These are phyloP conservation scores for Tausonia pullulans DNA, from an alignment of 1,284 basidiomycete genomes.

Conservation along the genomic window DNA sequence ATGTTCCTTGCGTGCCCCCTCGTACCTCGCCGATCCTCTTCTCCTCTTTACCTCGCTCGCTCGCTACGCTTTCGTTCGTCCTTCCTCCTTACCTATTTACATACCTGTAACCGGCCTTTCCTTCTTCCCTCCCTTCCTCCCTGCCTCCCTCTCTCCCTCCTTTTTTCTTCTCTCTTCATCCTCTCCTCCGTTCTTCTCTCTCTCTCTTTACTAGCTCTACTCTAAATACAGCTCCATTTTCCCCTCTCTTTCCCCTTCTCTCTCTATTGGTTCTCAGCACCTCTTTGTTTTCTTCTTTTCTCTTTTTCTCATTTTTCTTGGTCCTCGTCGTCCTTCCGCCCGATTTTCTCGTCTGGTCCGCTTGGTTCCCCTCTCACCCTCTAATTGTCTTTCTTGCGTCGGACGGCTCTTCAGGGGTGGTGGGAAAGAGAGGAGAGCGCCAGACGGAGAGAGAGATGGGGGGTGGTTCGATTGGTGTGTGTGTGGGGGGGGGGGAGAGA, in stretches of 20 bases:
- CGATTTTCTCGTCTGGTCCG: too few relatives aligned
- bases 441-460: too few relatives aligned
- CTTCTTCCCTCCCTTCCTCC: neutral
- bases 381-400: too few relatives aligned
- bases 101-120: too few relatives aligned
- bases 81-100: neutral
- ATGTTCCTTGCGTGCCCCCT: neutral
- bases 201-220: neutral
- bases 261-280: neutral
- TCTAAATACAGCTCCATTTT: neutral
- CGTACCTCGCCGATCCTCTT: neutral
- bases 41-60: neutral
- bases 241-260: neutral
- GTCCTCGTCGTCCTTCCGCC: neutral
- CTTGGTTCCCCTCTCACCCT: too few relatives aligned
- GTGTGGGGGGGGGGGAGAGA: too few relatives aligned
- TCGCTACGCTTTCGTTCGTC: neutral
- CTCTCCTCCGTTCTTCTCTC: neutral
- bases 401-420: too few relatives aligned
- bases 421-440: too few relatives aligned
- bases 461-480: too few relatives aligned
- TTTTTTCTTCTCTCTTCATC: neutral
- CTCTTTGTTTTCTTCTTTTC: neutral
- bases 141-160: neutral
- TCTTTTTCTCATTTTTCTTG: neutral